Evolutionary conservation across 1,139 yeast genomes (phyloP), one percentile per base, ranked within the genome.

Genomic region (Lodderomyces beijingensis): DNA sequence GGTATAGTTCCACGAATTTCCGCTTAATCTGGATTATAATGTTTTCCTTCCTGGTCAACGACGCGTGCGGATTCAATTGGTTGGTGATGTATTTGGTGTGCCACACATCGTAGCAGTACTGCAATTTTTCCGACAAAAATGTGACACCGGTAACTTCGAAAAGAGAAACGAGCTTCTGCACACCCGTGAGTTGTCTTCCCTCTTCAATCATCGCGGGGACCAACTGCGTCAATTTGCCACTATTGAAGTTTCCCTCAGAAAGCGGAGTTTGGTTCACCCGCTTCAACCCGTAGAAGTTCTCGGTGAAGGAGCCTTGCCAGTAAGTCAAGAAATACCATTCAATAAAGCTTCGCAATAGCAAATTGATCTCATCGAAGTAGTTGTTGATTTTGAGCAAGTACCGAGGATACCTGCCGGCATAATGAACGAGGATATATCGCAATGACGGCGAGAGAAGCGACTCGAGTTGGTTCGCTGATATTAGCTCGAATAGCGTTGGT

Each of bases 221-320:
- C 30, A 66, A 42, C 38, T 59, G 70, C 3, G 70, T 55, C 26
- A 68, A 47, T 33, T 59, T 65, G 13, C 58, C 45, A 32, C 58
- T 49, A 35, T 62, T 60, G 35, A 55, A 62, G 22, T 50, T 46
- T 3, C 41, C 42, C 22, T 40, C 36, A 9, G 67, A 50, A 27
- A 70, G 55, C 3, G 70, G 65, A 1, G 72, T 61, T 24, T 57
- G 59, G 34, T 60, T 60, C 14, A 77, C 77, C 33, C 95, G 62
- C 52, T 88, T 87, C 45, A 91, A 59, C 2, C 96, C 97, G 51
- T 91, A 89, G 52, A 89, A 91, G 53, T 85, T 85, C 53, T 89
- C 97, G 0, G 95, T 86, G 47, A 91, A 87, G 2, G 93, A 77
- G 0, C 95, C 79, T 48, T 85, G 89, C 87, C 94, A 85, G 36